Evolutionary conservation across 2,329 filamentous ascomycete species (phyloP), one percentile per base, ranked within the genome.

Genomic region (Colletotrichum magnum): DNA sequence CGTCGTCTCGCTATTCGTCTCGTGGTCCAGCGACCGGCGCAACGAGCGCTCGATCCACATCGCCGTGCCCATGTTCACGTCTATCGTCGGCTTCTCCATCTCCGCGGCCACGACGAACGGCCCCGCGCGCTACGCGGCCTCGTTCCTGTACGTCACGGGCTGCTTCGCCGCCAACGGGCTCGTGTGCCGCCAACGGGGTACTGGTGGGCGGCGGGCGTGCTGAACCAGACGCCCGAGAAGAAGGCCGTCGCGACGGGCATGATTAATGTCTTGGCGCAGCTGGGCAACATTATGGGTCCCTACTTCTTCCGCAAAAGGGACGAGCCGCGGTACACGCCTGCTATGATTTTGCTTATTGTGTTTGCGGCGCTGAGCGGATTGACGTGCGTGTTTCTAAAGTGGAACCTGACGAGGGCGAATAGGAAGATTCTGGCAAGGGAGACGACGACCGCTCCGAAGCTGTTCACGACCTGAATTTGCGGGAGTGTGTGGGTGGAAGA

Each of bases 21-120:
- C 88, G 16, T 89, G 87, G 83, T 86, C 89, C 72, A 87, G 88
- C 4, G 89, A 91, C 71, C 84, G 83, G 5, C 88, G 85, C 0
- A 86, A 86, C n/a, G 89, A 92, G 72, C 84, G 89, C 9, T 90
- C 87, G 74, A 84, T 85, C 70, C 89, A 91, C 74, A 85, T 91
- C 59, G 81, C 83, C 0, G 72, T 87, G 0, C 89, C 89, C 0
- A 80, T 90, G 10, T 85, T 82, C 32, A 79, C 90, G 48, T 85
- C 86, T 2, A 80, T 90, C 1, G 78, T 78, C 0, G 85, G 87
- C 1, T 92, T 89, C 76, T 87, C 91, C 68, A 79, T 91, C 16
- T 87, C 86, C 6, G 88, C 88, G 2, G 79, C 86, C 0, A 91
- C 89, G 0, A 86, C 84, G 0, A 76, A 80, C 12, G 83, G 81